Conservation (phyloP, 2,329 filamentous ascomycete species). For the Onygena corvina region DNA sequence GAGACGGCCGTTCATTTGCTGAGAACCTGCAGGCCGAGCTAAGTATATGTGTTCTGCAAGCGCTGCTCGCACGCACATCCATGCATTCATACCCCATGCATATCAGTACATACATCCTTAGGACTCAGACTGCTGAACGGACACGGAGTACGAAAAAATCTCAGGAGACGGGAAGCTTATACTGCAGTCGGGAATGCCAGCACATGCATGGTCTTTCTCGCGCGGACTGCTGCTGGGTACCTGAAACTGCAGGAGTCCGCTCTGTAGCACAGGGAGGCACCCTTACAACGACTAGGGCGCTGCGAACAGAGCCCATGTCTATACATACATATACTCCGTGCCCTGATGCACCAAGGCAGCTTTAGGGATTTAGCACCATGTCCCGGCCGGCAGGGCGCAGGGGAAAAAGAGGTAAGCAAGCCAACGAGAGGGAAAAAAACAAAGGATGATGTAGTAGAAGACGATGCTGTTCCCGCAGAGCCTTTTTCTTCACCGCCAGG, state of each 20-base stretch:
- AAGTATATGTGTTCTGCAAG: conserved; percentile 3
- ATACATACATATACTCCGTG: too few relatives aligned
- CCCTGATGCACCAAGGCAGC: not conserved
- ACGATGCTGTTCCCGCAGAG: not conserved
- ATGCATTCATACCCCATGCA: too few relatives aligned
- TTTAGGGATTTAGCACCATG: too few relatives aligned
- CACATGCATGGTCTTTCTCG: not conserved
- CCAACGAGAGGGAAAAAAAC: not conserved
- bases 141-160: too few relatives aligned
- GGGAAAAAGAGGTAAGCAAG: not conserved
- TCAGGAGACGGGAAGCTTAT: too few relatives aligned
- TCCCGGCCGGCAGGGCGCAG: too few relatives aligned
- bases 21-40: not conserved
- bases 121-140: too few relatives aligned
- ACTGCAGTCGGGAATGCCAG: not conserved
- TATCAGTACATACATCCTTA: too few relatives aligned
- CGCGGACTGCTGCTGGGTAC: not conserved
- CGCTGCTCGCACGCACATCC: not conserved
- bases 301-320: not conserved
- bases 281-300: not conserved
- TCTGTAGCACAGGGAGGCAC: not conserved
- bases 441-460: too few relatives aligned
- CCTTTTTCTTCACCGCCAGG: conserved; percentile 2
- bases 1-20: not conserved
- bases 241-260: not conserved